Evolutionary conservation across 2,329 filamentous ascomycete genomes (phyloP).

Genomic region (Penicillium sp.): DNA sequence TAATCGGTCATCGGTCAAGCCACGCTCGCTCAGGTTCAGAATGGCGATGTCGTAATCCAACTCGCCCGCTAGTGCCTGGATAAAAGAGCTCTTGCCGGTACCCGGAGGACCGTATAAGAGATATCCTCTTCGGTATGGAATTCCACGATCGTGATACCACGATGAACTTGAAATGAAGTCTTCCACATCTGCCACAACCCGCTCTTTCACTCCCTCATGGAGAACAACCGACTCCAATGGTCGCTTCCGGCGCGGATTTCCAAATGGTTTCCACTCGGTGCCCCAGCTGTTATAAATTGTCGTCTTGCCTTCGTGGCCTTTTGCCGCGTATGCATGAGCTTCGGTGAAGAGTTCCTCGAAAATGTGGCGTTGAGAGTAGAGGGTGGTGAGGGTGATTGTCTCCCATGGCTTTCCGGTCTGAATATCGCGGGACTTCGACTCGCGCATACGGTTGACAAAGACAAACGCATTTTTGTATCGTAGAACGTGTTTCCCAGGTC

Average conservation of each 20-base stretch:
- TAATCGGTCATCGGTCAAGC: slow-evolving; percentile 83
- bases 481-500: slow-evolving; percentile 83
- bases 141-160: slow-evolving; percentile 94
- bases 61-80: slow-evolving; percentile 90
- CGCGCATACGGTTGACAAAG: slow-evolving; percentile 79
- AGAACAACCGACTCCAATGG: slow-evolving; percentile 85
- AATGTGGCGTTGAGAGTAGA: slow-evolving; percentile 83
- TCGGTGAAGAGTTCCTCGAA: slow-evolving; percentile 89
- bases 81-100: slow-evolving; percentile 93
- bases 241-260: slow-evolving; percentile 79
- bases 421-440: slow-evolving; percentile 73
- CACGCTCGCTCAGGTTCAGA: slow-evolving; percentile 82
- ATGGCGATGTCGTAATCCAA: slow-evolving; percentile 91
- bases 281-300: slow-evolving; percentile 83
- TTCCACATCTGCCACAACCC: slow-evolving; percentile 73
- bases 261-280: slow-evolving; percentile 80
- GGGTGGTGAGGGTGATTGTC: slow-evolving; percentile 84
- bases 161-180: slow-evolving; percentile 76
- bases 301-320: slow-evolving; percentile 86
- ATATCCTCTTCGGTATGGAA: slow-evolving; percentile 87
- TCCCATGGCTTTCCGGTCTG: slow-evolving; percentile 89
- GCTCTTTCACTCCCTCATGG: slow-evolving; percentile 77
- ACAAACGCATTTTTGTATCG: slow-evolving; percentile 86
- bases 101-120: slow-evolving; percentile 85
- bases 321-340: slow-evolving; percentile 74